Evolutionary conservation across 2,329 filamentous ascomycete genomes (phyloP).

Genomic region (Phoma sp.): DNA sequence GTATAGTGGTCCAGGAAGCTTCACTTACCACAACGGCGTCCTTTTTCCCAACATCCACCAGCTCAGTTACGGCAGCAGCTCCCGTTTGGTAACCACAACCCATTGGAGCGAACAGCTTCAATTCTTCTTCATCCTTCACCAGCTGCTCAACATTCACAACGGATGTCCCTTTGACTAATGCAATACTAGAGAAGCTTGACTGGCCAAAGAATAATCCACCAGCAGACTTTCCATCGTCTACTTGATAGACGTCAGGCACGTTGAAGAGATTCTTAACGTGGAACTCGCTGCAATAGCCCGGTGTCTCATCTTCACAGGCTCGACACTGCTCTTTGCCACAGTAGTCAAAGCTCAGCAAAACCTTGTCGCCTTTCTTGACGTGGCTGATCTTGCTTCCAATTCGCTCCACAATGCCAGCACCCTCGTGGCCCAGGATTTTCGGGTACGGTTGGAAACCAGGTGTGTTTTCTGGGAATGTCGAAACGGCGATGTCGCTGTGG

Average conservation of each 20-base stretch:
- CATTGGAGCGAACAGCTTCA: constrained; percentile 54
- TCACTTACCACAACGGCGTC: constrained; percentile 49
- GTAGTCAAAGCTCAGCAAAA: constrained; percentile 57
- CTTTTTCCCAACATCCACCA: constrained; percentile 40
- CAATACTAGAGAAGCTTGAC: constrained; percentile 52
- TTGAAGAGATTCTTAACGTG: constrained; percentile 54
- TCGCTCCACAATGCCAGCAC: constrained; percentile 58
- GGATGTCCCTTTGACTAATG: constrained; percentile 49
- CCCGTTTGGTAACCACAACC: constrained; percentile 58
- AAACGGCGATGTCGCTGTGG: constrained; percentile 61
- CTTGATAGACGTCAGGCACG: constrained; percentile 33
- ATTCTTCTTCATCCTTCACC: constrained; percentile 48
- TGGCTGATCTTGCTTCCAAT: constrained; percentile 52
- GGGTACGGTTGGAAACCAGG: constrained; percentile 50
- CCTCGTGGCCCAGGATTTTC: constrained; percentile 61
- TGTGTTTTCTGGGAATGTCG: constrained; percentile 45
- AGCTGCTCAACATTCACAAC: constrained; percentile 52
- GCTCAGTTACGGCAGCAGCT: constrained; percentile 49
- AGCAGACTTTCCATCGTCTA: constrained; percentile 28
- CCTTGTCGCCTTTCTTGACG: constrained; percentile 54
- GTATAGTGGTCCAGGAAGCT: too few relatives aligned
- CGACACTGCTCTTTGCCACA: constrained; percentile 55
- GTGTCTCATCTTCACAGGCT: constrained; percentile 55
- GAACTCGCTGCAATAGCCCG: constrained; percentile 59
- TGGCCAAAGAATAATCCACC: constrained; percentile 57